Percentiles rank a stretch among this genome's conserved stretches.
These are phyloP conservation scores for Populus hybrid DNA, from an alignment of 441 rosid species.

Conservation along the genomic window DNA sequence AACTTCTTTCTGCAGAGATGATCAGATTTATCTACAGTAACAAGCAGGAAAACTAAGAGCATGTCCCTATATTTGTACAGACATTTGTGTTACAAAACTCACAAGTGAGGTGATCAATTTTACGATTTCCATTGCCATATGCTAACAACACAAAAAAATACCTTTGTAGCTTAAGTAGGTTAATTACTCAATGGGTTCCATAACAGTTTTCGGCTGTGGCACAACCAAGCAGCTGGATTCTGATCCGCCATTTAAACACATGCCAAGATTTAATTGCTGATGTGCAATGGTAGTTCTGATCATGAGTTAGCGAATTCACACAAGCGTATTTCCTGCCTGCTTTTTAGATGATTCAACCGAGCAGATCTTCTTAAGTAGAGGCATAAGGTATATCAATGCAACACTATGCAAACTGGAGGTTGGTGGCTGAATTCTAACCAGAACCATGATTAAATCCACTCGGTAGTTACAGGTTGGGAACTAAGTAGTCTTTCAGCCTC, in stretches of 20 bases:
- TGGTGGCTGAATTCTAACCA: not conserved
- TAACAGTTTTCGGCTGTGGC: not conserved
- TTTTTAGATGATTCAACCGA: not conserved
- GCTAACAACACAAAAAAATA: not conserved
- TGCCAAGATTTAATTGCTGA: not conserved
- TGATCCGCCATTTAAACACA: not conserved
- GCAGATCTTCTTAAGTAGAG: not conserved
- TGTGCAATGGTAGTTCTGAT: not conserved
- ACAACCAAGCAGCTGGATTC: not conserved
- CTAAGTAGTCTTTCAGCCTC: constrained; percentile 90
- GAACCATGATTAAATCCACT: constrained; percentile 27
- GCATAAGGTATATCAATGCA: not conserved
- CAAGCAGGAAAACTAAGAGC: not conserved
- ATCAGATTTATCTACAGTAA: constrained; percentile 4
- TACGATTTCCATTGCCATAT: not conserved
- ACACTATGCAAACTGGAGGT: constrained; percentile 1
- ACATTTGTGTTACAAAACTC: not conserved
- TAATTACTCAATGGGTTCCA: not conserved
- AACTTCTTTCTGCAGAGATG: constrained; percentile 1
- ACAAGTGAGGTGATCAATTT: not conserved
- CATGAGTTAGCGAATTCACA: not conserved
- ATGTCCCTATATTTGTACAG: not conserved
- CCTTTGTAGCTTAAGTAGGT: not conserved
- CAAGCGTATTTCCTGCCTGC: not conserved
- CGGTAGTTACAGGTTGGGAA: constrained; percentile 47